Percentiles rank a stretch among this genome's conserved stretches.
phyloP scores from a whole-genome alignment of 108 stramenopile genomes.

The Nitzschia putrida region DNA sequence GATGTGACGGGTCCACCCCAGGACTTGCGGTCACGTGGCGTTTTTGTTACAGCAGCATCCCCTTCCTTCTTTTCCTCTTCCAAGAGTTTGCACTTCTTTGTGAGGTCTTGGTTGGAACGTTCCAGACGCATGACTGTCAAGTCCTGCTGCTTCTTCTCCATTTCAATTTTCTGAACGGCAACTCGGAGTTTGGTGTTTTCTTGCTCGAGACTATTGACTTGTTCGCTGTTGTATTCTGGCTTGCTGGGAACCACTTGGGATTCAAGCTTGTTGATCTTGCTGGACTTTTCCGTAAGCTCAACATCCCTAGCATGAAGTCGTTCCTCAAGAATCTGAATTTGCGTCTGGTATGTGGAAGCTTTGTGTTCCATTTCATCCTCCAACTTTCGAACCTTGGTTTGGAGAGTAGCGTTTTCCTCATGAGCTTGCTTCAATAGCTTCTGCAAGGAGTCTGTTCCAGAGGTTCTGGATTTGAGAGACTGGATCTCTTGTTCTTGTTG shows the following conservation, averaged over 20 bases:
- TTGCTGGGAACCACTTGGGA: neutral
- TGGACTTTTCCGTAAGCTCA: neutral
- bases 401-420: neutral
- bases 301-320: neutral
- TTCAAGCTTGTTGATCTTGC: neutral
- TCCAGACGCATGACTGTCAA: slow-evolving; percentile 1
- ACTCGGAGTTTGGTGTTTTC: slow-evolving; percentile 11
- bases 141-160: slow-evolving; percentile 11
- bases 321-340: slow-evolving; percentile 9
- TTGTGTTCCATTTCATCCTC: slow-evolving; percentile 6
- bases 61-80: neutral
- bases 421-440: neutral
- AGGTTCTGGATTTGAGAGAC: slow-evolving; percentile 1
- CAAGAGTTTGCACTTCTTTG: neutral
- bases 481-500: slow-evolving; percentile 13
- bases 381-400: neutral
- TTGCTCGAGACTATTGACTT: slow-evolving; percentile 2
- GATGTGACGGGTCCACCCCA: neutral
- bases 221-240: neutral
- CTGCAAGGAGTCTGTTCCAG: slow-evolving; percentile 3
- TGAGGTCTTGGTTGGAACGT: slow-evolving; percentile 4
- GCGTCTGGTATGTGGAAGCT: neutral
- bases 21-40: neutral
- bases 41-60: neutral
- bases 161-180: slow-evolving; percentile 3